Base-by-base conservation (phyloP, 805 yeast genomes). In the Wickerhamomyces alni region DNA sequence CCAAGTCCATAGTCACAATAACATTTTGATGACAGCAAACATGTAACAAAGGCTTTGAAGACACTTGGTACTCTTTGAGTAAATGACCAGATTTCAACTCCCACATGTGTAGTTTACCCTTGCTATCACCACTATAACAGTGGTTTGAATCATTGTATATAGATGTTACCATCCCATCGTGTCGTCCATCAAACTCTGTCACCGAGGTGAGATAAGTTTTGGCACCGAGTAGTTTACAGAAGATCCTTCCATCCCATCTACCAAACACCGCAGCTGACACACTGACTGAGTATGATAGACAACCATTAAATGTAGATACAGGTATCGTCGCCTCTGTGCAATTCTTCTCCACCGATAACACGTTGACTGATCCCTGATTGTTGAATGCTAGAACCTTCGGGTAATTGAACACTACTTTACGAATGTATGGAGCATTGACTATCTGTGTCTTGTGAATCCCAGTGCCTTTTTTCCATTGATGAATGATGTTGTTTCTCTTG, bases 401-500 rank as follows among this genome's bases (percentile, higher is more conserved):
- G 27, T 48, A 50, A 7, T 39, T 35, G 12, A 52, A 37, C 12
- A 37, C 38, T 5, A 45, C 18, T 12, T 43, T 38, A 8, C 42
- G 39, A 16, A 45, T 29, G 6, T 38, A 26, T 6, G 38, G 28
- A 3, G 46, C 38, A 17, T 43, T 39, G 8, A 46, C 10, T 2
- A 28, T 10, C 1, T 44, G 16, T 9, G 36, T 42, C 22, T 33
- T 49, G 22, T 46, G 47, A 3, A 45, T 8, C 4, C 47, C 46
- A 5, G 43, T 42, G 2, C 36, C 44, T 13, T 43, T 45, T 28
- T 29, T 44, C 58, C 58, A 55, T 9, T 37, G 35, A 8, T 47
- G 41, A 4, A 42, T 35, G 3, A 55, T 45, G 9, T 54, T 48
- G 25, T 50, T 48, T 32, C 70, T 48, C 28, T 51, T 51, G 21